Evolutionary conservation across 352 stramenopile species (phyloP).

Genomic region (Phytophthora melonis): DNA sequence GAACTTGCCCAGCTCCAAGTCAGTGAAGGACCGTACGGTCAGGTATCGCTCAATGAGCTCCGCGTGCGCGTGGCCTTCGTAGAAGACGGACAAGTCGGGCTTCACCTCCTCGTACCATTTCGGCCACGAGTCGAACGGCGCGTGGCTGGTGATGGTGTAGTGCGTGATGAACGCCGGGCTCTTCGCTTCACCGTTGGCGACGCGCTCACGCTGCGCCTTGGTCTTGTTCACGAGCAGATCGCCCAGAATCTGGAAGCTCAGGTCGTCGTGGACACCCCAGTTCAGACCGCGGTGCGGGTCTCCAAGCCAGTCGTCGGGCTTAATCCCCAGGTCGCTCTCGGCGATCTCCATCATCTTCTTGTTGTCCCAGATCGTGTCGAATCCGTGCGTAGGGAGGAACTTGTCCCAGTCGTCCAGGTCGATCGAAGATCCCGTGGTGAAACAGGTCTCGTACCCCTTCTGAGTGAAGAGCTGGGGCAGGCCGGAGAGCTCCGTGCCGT

Average conservation of each 20-base stretch:
- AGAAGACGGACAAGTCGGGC: conserved; percentile 53
- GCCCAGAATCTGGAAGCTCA: conserved; percentile 54
- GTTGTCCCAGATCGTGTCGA: conserved; percentile 50
- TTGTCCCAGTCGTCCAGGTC: conserved; percentile 58
- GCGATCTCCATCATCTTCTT: conserved; percentile 50
- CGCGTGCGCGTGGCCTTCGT: conserved; percentile 29
- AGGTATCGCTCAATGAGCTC: conserved; percentile 45
- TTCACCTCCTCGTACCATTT: conserved; percentile 47
- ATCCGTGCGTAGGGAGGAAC: conserved; percentile 58
- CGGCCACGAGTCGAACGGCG: conserved; percentile 46
- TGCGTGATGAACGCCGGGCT: conserved; percentile 60
- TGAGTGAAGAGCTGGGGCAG: conserved; percentile 62
- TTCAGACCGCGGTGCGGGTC: conserved; percentile 25
- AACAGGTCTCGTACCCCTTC: conserved; percentile 59
- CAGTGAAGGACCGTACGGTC: conserved; percentile 56
- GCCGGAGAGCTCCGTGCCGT: conserved; percentile 39
- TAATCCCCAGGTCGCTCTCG: conserved; percentile 44
- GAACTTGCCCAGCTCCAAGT: conserved; percentile 60
- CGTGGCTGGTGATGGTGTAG: conserved; percentile 72
- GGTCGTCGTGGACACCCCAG: conserved; percentile 65
- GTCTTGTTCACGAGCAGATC: conserved; percentile 61
- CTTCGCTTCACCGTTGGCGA: conserved; percentile 35
- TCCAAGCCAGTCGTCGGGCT: conserved; percentile 41
- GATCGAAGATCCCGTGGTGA: conserved; percentile 52
- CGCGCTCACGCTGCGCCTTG: conserved; percentile 37